These are phyloP conservation scores for Euphorbia neoarborescens DNA, from an alignment of 441 rosid genomes.

Conservation along the genomic window DNA sequence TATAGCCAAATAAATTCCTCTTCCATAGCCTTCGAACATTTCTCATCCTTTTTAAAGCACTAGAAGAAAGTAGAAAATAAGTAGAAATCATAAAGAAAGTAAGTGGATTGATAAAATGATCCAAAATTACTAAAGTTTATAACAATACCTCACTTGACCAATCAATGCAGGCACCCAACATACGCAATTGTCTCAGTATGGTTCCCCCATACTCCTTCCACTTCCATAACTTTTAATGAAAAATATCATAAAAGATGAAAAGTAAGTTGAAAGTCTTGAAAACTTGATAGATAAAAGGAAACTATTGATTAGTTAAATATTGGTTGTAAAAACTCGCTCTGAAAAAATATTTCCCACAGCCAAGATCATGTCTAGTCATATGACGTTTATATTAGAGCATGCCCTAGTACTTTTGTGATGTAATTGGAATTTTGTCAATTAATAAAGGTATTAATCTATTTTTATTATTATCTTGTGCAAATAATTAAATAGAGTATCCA, in stretches of 20 bases:
- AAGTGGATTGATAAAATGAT: no score
- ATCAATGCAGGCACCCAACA: constrained; percentile 86
- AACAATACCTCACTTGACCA: constrained; percentile 99
- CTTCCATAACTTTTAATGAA: constrained; percentile 65
- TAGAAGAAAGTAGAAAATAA: no score
- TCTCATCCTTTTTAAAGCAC: constrained; percentile 94
- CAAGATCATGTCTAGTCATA: constrained; percentile 75
- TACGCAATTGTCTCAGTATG: constrained; percentile 54
- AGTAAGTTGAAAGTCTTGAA: constrained; percentile 2
- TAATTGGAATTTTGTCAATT: no score
- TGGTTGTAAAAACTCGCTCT: constrained; percentile 37
- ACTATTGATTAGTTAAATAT: background rate
- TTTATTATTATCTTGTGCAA: no score
- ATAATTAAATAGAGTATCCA: no score
- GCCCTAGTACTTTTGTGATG: no score
- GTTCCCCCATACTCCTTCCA: constrained; percentile 71
- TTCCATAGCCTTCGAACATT: constrained; percentile 70
- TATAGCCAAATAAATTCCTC: constrained; percentile 68
- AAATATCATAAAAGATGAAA: constrained; percentile 14
- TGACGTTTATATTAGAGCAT: no score
- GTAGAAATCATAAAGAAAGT: no score
- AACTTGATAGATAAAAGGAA: background rate
- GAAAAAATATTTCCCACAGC: constrained; percentile 64
- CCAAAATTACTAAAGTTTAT: no score
- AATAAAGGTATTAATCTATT: no score